phyloP scores from a whole-genome alignment of 2,329 filamentous ascomycete species.

The Aspergillus sp. region DNA sequence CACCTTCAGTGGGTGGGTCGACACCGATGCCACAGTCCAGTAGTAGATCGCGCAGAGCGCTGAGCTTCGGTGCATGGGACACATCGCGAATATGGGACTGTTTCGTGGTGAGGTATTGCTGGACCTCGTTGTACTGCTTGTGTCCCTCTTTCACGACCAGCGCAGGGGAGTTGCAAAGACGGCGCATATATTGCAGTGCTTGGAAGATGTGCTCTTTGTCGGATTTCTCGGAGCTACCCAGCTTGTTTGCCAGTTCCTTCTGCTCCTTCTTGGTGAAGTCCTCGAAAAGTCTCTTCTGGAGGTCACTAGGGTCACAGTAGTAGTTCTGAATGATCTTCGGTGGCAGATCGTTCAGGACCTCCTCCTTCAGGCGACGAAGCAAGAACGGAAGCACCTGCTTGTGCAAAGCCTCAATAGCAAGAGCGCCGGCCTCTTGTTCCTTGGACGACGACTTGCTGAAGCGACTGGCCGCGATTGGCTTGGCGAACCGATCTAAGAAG shows the following conservation, averaged over 20 bases:
- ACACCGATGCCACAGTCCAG: slow-evolving; percentile 97
- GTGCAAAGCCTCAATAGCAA: slow-evolving; percentile 96
- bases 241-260: slow-evolving; percentile 81
- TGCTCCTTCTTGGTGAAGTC: slow-evolving; percentile 94
- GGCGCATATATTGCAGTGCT: slow-evolving; percentile 98
- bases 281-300: slow-evolving; percentile 93
- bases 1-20: slow-evolving; percentile 58
- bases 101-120: slow-evolving; percentile 74
- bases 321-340: slow-evolving; percentile 99
- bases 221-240: slow-evolving; percentile 82
- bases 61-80: slow-evolving; percentile 87
- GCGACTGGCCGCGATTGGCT: slow-evolving; percentile 90
- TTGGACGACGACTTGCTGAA: slow-evolving; percentile 98
- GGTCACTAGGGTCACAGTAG: slow-evolving; percentile 94
- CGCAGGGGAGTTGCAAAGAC: slow-evolving; percentile 95
- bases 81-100: slow-evolving; percentile 82
- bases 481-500: slow-evolving; percentile 93
- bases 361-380: slow-evolving; percentile 92
- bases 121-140: slow-evolving; percentile 84
- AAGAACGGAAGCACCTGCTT: slow-evolving; percentile 98
- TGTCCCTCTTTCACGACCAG: slow-evolving; percentile 94
- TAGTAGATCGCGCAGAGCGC: slow-evolving; percentile 85
- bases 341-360: slow-evolving; percentile 91
- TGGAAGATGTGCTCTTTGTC: slow-evolving; percentile 99
- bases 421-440: slow-evolving; percentile 92